These are phyloP conservation scores for Tetrapisispora nanseiensis DNA, from an alignment of 805 yeast genomes.

Conservation along the genomic window DNA sequence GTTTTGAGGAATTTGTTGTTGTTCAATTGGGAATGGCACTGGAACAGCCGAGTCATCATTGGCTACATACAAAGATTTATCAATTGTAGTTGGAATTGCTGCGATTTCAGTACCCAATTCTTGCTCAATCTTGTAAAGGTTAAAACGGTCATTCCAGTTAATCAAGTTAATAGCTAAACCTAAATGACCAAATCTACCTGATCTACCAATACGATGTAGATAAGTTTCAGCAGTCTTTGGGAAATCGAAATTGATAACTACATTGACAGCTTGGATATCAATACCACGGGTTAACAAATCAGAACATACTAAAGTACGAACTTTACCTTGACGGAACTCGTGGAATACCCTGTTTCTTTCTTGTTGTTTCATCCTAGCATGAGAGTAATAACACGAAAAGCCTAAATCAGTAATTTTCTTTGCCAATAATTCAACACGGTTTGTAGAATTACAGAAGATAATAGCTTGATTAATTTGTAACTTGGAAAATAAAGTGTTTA, in stretches of 20 bases:
- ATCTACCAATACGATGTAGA: constrained; percentile 96
- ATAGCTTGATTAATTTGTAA: constrained; percentile 93
- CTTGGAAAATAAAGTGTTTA: constrained; percentile 88
- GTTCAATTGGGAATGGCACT: constrained; percentile 75
- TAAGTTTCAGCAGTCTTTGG: constrained; percentile 97
- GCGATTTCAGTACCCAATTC: constrained; percentile 95
- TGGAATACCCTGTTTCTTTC: constrained; percentile 97
- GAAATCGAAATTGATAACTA: constrained; percentile 95
- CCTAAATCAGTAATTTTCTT: constrained; percentile 94
- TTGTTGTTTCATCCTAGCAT: constrained; percentile 94
- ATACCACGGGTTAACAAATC: constrained; percentile 96
- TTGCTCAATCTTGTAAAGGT: constrained; percentile 88
- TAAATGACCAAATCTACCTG: constrained; percentile 96
- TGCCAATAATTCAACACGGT: constrained; percentile 90
- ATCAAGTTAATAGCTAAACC: constrained; percentile 95
- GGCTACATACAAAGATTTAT: constrained; percentile 79
- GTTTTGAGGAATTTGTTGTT: constrained; percentile 5
- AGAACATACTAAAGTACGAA: constrained; percentile 93
- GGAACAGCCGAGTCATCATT: constrained; percentile 68
- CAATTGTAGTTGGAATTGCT: constrained; percentile 92
- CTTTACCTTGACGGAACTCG: constrained; percentile 96
- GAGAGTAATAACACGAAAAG: constrained; percentile 92
- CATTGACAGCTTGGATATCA: constrained; percentile 97
- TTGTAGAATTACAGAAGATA: constrained; percentile 94
- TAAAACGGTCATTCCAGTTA: constrained; percentile 94